Base-by-base conservation (phyloP, 2,329 filamentous ascomycete species). In the Grosmannia serpens region DNA sequence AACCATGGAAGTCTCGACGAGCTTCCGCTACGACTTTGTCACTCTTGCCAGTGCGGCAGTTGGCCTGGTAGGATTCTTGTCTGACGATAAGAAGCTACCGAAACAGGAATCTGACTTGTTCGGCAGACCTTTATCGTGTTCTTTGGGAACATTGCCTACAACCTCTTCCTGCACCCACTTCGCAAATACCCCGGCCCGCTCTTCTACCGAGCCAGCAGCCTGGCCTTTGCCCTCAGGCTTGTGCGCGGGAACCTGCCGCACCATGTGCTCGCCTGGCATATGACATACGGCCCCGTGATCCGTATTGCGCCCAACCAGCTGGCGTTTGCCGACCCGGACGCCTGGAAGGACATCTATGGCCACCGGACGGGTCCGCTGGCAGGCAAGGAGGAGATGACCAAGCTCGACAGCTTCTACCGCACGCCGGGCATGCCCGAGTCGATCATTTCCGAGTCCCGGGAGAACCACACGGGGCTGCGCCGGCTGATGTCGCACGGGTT, bases 221-320 rank as follows among this genome's bases (percentile, higher is more conserved):
- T 61, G 20, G 57, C 41, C 24, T 60, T 35, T 15, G 38, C 50
- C 24, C 17, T 24, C 29, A n/a, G 31, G 10, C 44, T 56, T 15
- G 3, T 56, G 7, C 27, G 55, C 1, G 65, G 65, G 41, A 53
- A 57, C 4, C 57, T 64, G 31, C 51, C 62, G n/a, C 60, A 61
- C 35, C 61, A 64, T 47, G 60, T 66, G 17, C 58, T 61, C 8
- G 44, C 51, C 22, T 52, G 61, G 38, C 62, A 63, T 47, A 20
- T 56, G 6, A 35, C 68, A 53, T 73, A 73, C 57, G 74, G 74
- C 9, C 64, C 66, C 2, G 67, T 77, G 1, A 71, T 78, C 17
- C 73, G 76, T 8, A 62, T 74, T 31, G 68, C 68, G 3, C 75
- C 75, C 0, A 67, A 73, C 52, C 71, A 76, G 60, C 65, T 78